Evolutionary conservation across 495 filamentous ascomycete genomes (phyloP), one percentile per base, ranked within the genome.

Genomic region (Penicillium soppii): DNA sequence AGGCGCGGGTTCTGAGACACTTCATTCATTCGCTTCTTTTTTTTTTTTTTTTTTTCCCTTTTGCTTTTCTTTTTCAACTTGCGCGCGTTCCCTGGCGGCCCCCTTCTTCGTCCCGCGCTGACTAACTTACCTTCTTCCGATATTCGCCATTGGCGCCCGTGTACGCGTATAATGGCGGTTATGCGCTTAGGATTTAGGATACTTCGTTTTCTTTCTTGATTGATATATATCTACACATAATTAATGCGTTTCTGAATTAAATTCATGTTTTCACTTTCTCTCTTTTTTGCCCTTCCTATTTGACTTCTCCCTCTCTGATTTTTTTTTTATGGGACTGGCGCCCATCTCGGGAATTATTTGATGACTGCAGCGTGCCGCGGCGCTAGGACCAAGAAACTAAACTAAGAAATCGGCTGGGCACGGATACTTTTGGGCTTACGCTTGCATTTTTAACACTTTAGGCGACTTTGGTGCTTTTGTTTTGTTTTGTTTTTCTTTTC

Each of bases 1-100:
- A 49, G 44, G 42, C 60, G 60, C 62, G 63, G 59, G 55, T 56
- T n/a, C 59, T 62, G 54, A 61, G 53, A 66, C 58, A 63, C 43
- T 45, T 56, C 52, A 25, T 40, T 40, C 43, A 20, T 19, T 29
- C 25, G 26, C 44, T 47, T 15, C 35, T 20, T 23, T 48, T 39
- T 38, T 29, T 48, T 39, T 37, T 47, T 47, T 44, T 45, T n/a
- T 38, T n/a, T 40, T 25, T 26, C 39, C n/a, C 16, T 43, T 43
- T 43, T 43, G 21, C 22, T 13, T 43, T n/a, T n/a, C n/a, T n/a
- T n/a, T n/a, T n/a, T n/a, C n/a, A n/a, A n/a, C n/a, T n/a, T 12
- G 29, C 29, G 29, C 29, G 29, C 29, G 29, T 32, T 32, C 29
- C n/a, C n/a, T n/a, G n/a, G n/a, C 29, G 29, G 29, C 29, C n/a